Conservation (phyloP, 768 basidiomycete genomes). For the Agaricus subrufescens region DNA sequence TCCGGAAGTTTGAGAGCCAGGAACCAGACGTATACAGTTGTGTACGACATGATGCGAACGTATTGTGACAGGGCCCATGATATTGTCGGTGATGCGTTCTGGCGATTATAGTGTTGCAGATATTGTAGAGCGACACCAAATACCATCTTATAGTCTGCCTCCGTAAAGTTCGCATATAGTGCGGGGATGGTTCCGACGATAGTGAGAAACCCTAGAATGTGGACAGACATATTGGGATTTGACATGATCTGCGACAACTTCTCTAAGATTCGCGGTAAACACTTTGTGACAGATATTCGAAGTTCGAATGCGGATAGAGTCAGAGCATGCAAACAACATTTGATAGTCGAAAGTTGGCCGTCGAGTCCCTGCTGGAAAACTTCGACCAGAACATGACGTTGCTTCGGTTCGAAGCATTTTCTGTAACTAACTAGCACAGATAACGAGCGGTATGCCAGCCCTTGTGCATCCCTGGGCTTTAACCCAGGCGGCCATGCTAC, state of each 20-base stretch:
- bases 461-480: slow-evolving; percentile 80
- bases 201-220: slow-evolving; percentile 88
- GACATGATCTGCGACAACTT: slow-evolving; percentile 94
- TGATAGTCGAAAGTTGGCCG: slow-evolving; percentile 71
- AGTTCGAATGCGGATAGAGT: slow-evolving; percentile 87
- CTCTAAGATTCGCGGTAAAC: slow-evolving; percentile 74
- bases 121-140: slow-evolving; percentile 94
- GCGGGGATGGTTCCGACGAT: slow-evolving; percentile 78
- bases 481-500: slow-evolving; percentile 57
- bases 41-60: slow-evolving; percentile 85
- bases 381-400: slow-evolving; percentile 67
- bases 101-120: slow-evolving; percentile 82
- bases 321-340: slow-evolving; percentile 86
- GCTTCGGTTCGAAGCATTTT: slow-evolving; percentile 64
- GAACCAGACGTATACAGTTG: slow-evolving; percentile 94
- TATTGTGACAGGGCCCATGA: slow-evolving; percentile 91
- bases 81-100: slow-evolving; percentile 48
- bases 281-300: slow-evolving; percentile 73
- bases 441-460: slow-evolving; percentile 81
- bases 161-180: slow-evolving; percentile 87
- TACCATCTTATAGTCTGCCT: slow-evolving; percentile 86
- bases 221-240: slow-evolving; percentile 88
- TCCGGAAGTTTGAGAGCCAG: slow-evolving; percentile 80
- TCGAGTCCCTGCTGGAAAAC: slow-evolving; percentile 67
- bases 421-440: slow-evolving; percentile 87